Evolutionary conservation across 2,329 filamentous ascomycete species (phyloP), one percentile per base, ranked within the genome.

Genomic region (Colletotrichum gloeosporioides): DNA sequence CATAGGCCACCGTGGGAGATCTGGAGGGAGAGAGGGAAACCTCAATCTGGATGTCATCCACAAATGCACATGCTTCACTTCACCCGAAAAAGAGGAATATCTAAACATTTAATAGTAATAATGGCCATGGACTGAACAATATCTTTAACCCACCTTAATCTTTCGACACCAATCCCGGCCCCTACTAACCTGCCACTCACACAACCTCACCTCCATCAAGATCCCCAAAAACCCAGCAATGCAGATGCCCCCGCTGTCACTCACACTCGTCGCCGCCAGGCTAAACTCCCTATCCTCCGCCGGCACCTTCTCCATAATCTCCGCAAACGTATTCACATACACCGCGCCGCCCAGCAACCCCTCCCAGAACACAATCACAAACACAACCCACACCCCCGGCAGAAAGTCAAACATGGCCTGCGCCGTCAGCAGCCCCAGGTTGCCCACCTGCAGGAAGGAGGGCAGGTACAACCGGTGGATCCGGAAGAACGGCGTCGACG

Each of bases 241-340:
- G 82, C 95, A 98, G 39, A 99, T 98, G 0, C 97, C 96, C 0
- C 88, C 96, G 55, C 95, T 97, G 83, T 99, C 97, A 82, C 95
- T 98, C 55, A 98, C 96, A 31, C 94, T 98, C 4, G 96, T 97
- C 0, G 96, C 96, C 0, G 95, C 93, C 2, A 99, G 87, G 76
- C 95, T 98, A 82, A 99, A 99, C 85, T 99, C 97, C 8, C 96
- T 90, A 69, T 98, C 96, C 36, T 92, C 91, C 6, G 90, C 87
- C 0, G 93, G 92, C 1, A 98, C 93, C 8, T 93, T 92, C 80
- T 98, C 95, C 83, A 95, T 94, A 77, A 99, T 98, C 82, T 98
- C 95, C 1, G 96, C 95, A 84, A 99, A 99, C 0, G 96, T 98
- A 81, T 96, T 98, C 76, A 99, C 96, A 81, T 99, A 99, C 0